These are phyloP conservation scores for Echium plantagineum DNA, from an alignment of 257 asterid species.

Conservation along the genomic window DNA sequence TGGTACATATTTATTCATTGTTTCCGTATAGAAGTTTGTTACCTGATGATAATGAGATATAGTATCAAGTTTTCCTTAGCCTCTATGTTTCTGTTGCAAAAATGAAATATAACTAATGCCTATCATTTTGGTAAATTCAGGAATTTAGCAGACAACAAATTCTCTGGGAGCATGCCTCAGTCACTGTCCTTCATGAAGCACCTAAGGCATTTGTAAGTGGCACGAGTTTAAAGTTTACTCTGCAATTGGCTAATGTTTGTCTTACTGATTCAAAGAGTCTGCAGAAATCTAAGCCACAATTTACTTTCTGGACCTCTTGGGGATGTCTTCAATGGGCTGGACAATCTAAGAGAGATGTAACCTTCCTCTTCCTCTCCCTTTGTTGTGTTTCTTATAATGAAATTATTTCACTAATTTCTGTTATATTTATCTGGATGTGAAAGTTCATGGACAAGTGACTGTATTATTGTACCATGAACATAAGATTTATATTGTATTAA, in stretches of 20 bases:
- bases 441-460: neutral
- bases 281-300: constrained; percentile 86
- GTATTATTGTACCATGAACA: neutral
- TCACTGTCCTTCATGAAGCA: constrained; percentile 48
- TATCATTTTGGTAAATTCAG: constrained; percentile 28
- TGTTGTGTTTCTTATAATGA: neutral
- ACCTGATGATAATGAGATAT: constrained; percentile 3
- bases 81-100: neutral
- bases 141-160: constrained; percentile 63
- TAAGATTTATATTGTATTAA: neutral
- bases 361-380: neutral
- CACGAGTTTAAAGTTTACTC: neutral
- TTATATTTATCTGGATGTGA: too few relatives aligned
- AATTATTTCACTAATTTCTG: too few relatives aligned
- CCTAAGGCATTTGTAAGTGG: constrained; percentile 67
- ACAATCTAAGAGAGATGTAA: constrained; percentile 55
- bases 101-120: neutral
- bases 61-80: constrained; percentile 2
- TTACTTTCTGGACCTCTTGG: constrained; percentile 57
- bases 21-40: constrained; percentile 14
- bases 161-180: constrained; percentile 53
- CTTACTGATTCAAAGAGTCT: constrained; percentile 7
- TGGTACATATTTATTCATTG: neutral
- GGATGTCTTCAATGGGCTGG: constrained; percentile 57
- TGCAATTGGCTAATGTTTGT: constrained; percentile 7